Conservation (phyloP, 345 rosid species). For the Salix arbutifolia region DNA sequence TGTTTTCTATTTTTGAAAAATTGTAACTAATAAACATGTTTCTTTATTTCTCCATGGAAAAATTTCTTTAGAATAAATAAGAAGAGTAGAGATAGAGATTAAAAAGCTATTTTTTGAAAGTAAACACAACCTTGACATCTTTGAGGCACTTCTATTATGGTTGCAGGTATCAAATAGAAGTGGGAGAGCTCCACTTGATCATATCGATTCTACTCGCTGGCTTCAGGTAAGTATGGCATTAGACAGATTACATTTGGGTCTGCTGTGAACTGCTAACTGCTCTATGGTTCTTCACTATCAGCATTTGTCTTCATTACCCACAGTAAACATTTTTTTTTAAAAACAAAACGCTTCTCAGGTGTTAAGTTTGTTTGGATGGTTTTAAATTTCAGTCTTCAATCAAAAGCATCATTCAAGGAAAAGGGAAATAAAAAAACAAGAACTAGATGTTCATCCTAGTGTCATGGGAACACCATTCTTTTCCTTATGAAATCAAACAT, state of each 20-base stretch:
- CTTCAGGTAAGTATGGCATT: constrained; percentile 68
- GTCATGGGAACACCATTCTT: background rate
- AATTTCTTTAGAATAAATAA: background rate
- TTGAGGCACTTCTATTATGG: constrained; percentile 10
- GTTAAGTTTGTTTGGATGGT: background rate
- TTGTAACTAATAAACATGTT: too few species aligned
- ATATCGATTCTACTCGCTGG: constrained; percentile 82
- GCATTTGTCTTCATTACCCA: background rate
- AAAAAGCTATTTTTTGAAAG: too few species aligned
- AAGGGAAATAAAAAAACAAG: background rate
- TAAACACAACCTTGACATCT: background rate
- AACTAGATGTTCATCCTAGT: too few species aligned
- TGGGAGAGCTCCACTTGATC: constrained; percentile 72
- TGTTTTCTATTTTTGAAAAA: too few species aligned
- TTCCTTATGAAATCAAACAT: background rate
- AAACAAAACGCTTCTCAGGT: background rate
- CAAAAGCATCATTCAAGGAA: background rate
- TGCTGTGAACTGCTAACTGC: constrained; percentile 7
- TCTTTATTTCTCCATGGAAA: too few species aligned
- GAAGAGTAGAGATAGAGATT: background rate
- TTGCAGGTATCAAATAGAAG: constrained; percentile 70
- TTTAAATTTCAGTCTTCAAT: background rate
- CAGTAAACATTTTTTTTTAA: background rate
- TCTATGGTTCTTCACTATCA: background rate
- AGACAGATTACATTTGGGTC: constrained; percentile 3